phyloP scores from a whole-genome alignment of 192 early-diverging fungal genomes.

The Rhizoclosmatium globosum region DNA sequence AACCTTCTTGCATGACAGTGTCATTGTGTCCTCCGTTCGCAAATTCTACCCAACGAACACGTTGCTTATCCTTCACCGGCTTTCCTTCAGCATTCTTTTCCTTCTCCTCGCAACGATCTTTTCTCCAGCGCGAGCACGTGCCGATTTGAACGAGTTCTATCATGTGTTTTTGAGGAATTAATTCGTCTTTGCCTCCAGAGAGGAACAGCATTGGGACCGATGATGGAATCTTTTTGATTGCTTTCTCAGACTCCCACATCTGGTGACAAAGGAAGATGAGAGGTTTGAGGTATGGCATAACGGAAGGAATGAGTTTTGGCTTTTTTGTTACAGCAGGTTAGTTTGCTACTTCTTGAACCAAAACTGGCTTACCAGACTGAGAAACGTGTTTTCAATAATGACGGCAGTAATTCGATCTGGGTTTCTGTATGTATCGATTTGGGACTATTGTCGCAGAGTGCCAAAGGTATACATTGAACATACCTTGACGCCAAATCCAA shows the following conservation, averaged over 20 bases:
- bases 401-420: constrained; percentile 79
- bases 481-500: constrained; percentile 80
- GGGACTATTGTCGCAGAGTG: too few relatives aligned
- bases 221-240: constrained; percentile 67
- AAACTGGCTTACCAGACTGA: constrained; percentile 50
- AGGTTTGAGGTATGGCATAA: constrained; percentile 77
- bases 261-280: constrained; percentile 87
- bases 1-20: constrained; percentile 83
- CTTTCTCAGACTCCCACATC: constrained; percentile 83
- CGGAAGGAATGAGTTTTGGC: constrained; percentile 87
- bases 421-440: constrained; percentile 39
- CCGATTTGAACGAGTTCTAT: constrained; percentile 68
- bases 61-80: constrained; percentile 1
- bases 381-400: constrained; percentile 95
- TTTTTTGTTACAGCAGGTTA: too few relatives aligned
- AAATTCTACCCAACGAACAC: constrained; percentile 62
- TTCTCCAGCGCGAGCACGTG: constrained; percentile 14
- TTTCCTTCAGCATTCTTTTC: constrained; percentile 41
- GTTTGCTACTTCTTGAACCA: too few relatives aligned
- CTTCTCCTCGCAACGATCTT: constrained; percentile 33
- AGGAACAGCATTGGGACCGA: constrained; percentile 83
- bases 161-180: constrained; percentile 93
- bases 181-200: constrained; percentile 82
- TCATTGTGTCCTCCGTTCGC: constrained; percentile 91
- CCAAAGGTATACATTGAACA: too few relatives aligned